Evolutionary conservation across 768 basidiomycete genomes (phyloP).

Genomic region (Daedaleopsis nitida): DNA sequence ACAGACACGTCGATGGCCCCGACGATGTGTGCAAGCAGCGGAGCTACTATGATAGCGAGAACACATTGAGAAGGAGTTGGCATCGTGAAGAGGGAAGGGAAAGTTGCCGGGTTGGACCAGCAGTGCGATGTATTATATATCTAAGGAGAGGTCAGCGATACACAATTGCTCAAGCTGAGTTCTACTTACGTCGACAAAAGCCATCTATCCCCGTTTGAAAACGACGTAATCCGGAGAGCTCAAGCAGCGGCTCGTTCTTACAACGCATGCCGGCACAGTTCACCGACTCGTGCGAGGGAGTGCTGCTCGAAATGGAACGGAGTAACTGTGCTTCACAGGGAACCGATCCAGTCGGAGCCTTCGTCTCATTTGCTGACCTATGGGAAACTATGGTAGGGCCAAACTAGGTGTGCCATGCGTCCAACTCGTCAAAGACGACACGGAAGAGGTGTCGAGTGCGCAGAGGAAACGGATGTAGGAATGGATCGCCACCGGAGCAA

Average conservation of each 20-base stretch:
- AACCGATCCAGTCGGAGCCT: neutral
- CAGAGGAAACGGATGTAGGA: neutral
- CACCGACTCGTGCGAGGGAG: neutral
- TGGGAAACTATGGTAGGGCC: too few relatives aligned
- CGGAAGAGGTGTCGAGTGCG: neutral
- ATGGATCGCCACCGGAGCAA: neutral
- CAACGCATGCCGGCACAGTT: neutral
- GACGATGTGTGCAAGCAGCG: constrained; percentile 5
- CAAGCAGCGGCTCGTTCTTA: neutral
- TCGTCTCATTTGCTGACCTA: too few relatives aligned
- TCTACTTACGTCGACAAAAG: too few relatives aligned
- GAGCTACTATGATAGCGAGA: neutral
- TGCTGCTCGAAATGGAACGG: neutral
- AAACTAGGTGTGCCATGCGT: neutral
- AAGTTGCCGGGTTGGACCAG: neutral
- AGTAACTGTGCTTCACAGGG: neutral
- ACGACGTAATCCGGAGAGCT: neutral
- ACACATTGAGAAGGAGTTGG: neutral
- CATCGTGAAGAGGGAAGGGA: neutral
- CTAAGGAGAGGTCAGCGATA: too few relatives aligned
- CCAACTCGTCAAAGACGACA: neutral
- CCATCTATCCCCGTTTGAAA: neutral
- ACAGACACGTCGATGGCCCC: constrained; percentile 38
- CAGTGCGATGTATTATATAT: neutral
- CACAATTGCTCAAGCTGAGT: too few relatives aligned